Evolutionary conservation across 2,329 filamentous ascomycete genomes (phyloP), one percentile per base, ranked within the genome.

Genomic region (Hypocreales sp.): DNA sequence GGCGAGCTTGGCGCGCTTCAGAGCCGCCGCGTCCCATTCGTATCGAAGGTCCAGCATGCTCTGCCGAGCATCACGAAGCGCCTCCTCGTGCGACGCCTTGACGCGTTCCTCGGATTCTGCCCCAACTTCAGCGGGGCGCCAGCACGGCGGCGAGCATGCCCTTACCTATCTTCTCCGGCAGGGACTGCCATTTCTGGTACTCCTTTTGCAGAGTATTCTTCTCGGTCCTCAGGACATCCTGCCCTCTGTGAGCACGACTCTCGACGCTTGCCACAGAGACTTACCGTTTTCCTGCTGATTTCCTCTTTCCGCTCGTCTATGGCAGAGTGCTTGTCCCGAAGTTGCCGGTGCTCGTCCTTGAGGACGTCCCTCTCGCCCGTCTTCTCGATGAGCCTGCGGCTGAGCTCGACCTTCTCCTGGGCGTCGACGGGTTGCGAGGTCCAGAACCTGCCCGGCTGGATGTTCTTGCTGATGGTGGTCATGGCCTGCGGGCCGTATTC

Each of bases 401-500:
- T 59, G 11, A 90, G 47, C 27, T 72, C 64, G 10, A 55, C 50
- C 46, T 79, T 82, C 32, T 67, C 74, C 14, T 67, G 57, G 4
- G 55, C 54, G 44, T 92, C 81, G 6, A 84, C 65, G 4, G 80
- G 76, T 34, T 81, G 73, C 24, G 83, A 72, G 1, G 75, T 84
- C 74, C 90, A 94, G 42, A 67, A 69, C 20, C 47, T 57, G 5
- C 82, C 82, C 2, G 51, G 53, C 11, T 50, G 58, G 10, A 94
- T 55, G 29, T 58, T 58, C 20, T 61, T 67, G 10, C 79, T 73
- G 14, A 64, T 60, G 1, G 79, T 84, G 2, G 81, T 82, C 25
- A 69, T 70, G 10, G 78, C 82, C 25, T 64, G 58, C 2, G 72
- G 67, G 3, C 82, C 83, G 49, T 94, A 94, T 47, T 95, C 87